Evolutionary conservation across 2,329 filamentous ascomycete species (phyloP), one percentile per base, ranked within the genome.

Genomic region (Microascus cirrosus): DNA sequence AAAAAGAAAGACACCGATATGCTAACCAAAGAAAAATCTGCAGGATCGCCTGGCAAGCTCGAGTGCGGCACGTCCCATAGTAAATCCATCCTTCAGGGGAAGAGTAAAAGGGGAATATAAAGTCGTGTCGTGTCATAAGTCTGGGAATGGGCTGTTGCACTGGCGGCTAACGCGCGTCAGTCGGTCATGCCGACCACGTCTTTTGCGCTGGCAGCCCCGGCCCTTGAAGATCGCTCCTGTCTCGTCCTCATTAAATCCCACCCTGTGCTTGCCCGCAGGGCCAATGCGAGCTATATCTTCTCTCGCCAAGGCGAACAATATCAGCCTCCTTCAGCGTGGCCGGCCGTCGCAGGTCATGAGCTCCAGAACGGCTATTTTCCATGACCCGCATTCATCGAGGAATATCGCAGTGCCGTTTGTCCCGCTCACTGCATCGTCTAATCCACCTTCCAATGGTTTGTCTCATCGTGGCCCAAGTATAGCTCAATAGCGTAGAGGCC

Each of bases 361-460:
- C 22, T 3, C 22, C 6, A 50, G 45, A 22, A 20, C 22, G 45
- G 45, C 45, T 22, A 20, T 50, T 13, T 22, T 24, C 20, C n/a
- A 13, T 50, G n/a, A 13, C 12, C 45, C 18, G 7, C 6, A 6
- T 22, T 22, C 20, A 22, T 22, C 20, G 42, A 2, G 22, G 20
- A 12, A 13, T 22, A 10, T 20, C n/a, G 45, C 22, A 20, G 45
- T 22, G 20, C n/a, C 22, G 45, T 50, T 45, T 2, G 61, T 62
- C 59, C 62, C 54, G 48, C 45, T 24, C 57, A 57, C 7, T 6
- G 53, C 60, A 58, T 50, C 34, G 8, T 61, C 88, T 78, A 96
- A 70, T 96, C 93, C 24, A 86, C 87, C 76, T 97, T 97, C 92
- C 93, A 97, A 71, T 97, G 93, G 65, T 95, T 89, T 54, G 89